Base-by-base conservation (phyloP, 441 rosid genomes). In the Monsonia emarginata region DNA sequence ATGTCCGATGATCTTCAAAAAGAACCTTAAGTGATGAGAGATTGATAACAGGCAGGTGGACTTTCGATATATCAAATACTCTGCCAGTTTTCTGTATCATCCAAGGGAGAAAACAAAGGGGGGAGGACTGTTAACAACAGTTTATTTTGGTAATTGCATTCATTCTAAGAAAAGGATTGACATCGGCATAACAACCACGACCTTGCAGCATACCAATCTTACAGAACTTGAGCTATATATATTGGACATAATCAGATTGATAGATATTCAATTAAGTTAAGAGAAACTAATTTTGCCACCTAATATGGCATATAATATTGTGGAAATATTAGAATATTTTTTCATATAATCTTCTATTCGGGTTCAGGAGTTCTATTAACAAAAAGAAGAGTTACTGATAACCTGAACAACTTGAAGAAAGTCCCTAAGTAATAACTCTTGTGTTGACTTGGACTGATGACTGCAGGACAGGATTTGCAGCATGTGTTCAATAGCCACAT, bases 1-100 rank as follows among this genome's bases (percentile, higher is more conserved):
- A 88, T 25, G 99, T 95, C 74, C 98, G 88, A 70, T 90, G 96
- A 78, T 95, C 99, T 79, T 95, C 97, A 80, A 80, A 89, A 68
- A 85, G 63, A 61, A 95, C 86, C 82, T 83, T 90, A 58, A 91
- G 92, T 22, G 99, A 89, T 67, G 91, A 81, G 73, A 77, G 73
- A 54, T 83, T 78, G 82, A 95, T 83, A 63, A 85, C 78, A 69
- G 99, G 99, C 77, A 95, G 80, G 79, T 83, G 84, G 73, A 87
- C 84, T 76, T 76, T 85, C 73, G 86, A 77, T 69, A 84, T 88
- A 76, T 95, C 93, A 71, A 84, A 90, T 68, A 86, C 81, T 81
- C 80, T 88, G 72, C 91, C 96, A 25, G 96, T 76, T 88, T 90
- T 91, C 99, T 91, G 74, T 72, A 79, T 66, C 68, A 67, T 59